Base-by-base conservation (phyloP, 352 stramenopile species). In the Pythium plurisporium region DNA sequence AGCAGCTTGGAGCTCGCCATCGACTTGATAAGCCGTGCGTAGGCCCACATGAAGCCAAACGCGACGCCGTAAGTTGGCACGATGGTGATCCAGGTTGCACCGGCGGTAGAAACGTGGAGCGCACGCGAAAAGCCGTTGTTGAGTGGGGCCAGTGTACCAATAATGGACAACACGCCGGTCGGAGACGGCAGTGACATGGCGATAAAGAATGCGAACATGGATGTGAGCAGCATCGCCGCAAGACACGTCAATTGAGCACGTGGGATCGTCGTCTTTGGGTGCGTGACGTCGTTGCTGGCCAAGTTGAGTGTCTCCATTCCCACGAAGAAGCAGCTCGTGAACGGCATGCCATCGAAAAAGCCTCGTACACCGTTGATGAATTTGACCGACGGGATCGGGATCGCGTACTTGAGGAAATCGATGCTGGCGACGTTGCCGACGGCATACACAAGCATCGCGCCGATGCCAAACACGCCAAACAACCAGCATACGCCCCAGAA, bases 11-110 rank as follows among this genome's bases (percentile, higher is more conserved):
- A 64, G 22, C 44, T 64, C 15, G 62, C 62, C 62, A 69, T 69
- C 15, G 62, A 48, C 2, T 22, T 41, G 22, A 69, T 69, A 6
- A 69, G 55, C 38, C 64, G 64, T 4, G 55, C 62, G 55, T 64
- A 69, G 10, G 55, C 62, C 62, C 62, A 69, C 62, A 69, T 69
- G 55, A 69, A 76, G n/a, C 69, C 69, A 40, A 70, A 72, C 2
- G 56, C 60, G 19, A 56, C 69, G 8, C 65, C 64, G 50, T 70
- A 76, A 47, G 57, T 69, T 2, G 60, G 61, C 4, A 65, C 65
- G 30, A 73, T 63, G 14, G 65, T 71, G 5, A 73, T 68, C 17
- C 68, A 14, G 22, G 65, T 71, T 4, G 69, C 62, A 22, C 44
- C 49, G 3, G 26, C n/a, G 25, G 47, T 15, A 1, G 33, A 36